Percentiles rank a stretch among this genome's conserved stretches.
These are phyloP conservation scores for Zygosaccharomyces bailii DNA, from an alignment of 805 yeast species.

Conservation along the genomic window DNA sequence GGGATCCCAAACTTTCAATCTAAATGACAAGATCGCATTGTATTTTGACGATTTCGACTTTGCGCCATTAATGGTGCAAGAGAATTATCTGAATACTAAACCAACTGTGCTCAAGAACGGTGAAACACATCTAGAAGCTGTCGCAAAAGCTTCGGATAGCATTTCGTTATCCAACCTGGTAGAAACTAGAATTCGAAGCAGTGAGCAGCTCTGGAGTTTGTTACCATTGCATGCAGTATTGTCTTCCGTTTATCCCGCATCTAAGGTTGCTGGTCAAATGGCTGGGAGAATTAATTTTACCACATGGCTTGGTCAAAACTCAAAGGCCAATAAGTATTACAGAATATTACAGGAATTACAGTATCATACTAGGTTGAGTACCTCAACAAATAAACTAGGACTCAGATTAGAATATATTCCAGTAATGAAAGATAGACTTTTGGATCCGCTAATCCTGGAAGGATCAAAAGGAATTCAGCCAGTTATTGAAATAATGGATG, in stretches of 20 bases:
- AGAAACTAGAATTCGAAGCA: constrained; percentile 76
- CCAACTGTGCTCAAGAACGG: constrained; percentile 49
- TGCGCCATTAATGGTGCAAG: constrained; percentile 94
- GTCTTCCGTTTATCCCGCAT: constrained; percentile 80
- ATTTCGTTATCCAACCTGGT: constrained; percentile 83
- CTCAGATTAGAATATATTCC: constrained; percentile 77
- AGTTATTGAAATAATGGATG: constrained; percentile 73
- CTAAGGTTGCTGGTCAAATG: constrained; percentile 67
- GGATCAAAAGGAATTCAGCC: constrained; percentile 64
- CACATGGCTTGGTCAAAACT: constrained; percentile 85
- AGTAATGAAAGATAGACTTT: constrained; percentile 51
- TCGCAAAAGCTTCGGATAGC: constrained; percentile 78
- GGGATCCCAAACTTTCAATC: constrained; percentile 46
- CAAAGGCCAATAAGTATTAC: constrained; percentile 72
- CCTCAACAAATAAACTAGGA: constrained; percentile 71
- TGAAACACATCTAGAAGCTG: constrained; percentile 54
- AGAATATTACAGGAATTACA: constrained; percentile 83
- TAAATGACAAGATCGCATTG: constrained; percentile 80
- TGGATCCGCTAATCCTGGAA: constrained; percentile 52
- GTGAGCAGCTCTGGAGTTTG: constrained; percentile 92
- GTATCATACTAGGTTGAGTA: constrained; percentile 76
- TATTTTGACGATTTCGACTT: constrained; percentile 94
- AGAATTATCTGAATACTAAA: constrained; percentile 71
- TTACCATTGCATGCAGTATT: constrained; percentile 86
- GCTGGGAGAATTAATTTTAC: constrained; percentile 74